A percentile compares a stretch with the other conserved stretches of the same genome.
Conservation (phyloP, 2,329 filamentous ascomycete genomes). For the Lachnellula subtilissima region DNA sequence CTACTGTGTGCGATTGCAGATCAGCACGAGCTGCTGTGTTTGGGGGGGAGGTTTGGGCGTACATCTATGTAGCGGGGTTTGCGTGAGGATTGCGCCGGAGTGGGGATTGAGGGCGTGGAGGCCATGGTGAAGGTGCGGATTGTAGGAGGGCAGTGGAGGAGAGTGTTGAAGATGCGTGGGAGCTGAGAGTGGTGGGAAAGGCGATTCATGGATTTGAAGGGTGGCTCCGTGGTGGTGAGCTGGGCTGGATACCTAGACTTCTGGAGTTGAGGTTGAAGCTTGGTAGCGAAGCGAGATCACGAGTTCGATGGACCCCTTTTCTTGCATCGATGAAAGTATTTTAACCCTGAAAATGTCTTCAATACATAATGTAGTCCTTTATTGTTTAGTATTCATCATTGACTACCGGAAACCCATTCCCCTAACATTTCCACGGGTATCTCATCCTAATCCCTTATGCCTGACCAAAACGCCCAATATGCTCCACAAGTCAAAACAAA, state of each 20-base stretch:
- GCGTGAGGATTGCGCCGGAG: slow-evolving; percentile 4
- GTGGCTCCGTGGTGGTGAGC: not conserved
- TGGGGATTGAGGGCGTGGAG: not conserved
- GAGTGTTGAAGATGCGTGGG: not conserved
- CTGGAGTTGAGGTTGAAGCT: not conserved
- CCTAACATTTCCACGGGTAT: no score
- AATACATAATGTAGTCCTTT: no score
- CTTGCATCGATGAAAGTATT: no score
- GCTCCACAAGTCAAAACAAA: not conserved
- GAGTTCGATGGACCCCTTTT: no score
- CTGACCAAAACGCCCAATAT: not conserved
- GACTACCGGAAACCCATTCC: no score
- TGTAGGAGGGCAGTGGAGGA: not conserved
- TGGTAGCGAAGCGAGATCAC: not conserved
- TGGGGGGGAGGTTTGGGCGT: slow-evolving; percentile 11
- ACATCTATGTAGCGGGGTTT: slow-evolving; percentile 60
- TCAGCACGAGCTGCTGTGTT: not conserved
- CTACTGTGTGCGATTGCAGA: slow-evolving; percentile 34
- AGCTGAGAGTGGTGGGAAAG: not conserved
- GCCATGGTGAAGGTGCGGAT: slow-evolving; percentile 13
- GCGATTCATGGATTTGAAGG: slow-evolving; percentile 1
- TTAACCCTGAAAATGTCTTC: no score
- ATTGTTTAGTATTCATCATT: no score
- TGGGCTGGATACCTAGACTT: not conserved
- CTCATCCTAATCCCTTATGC: no score